These are phyloP conservation scores for Aureobasidium sp. DNA, from an alignment of 2,329 filamentous ascomycete genomes.

Conservation along the genomic window DNA sequence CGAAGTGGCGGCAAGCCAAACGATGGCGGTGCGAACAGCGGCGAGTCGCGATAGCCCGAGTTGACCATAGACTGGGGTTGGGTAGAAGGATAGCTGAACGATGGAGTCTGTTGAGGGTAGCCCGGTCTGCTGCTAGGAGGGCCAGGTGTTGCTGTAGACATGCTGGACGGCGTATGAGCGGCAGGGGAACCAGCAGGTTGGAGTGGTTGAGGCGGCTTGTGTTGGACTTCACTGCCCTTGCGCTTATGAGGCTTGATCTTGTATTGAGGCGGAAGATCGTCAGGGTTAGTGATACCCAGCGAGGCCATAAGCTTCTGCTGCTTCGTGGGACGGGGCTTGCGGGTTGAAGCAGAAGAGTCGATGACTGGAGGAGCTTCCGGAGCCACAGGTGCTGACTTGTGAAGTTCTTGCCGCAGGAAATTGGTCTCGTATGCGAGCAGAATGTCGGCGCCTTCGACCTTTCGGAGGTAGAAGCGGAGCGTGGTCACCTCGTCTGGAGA, in stretches of 20 bases:
- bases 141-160: constrained; percentile 15
- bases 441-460: constrained; percentile 95
- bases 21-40: constrained; percentile 23
- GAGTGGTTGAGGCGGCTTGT: constrained; percentile 20
- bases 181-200: constrained; percentile 27
- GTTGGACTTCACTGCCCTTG: constrained; percentile 41
- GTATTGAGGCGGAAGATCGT: constrained; percentile 78
- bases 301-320: constrained; percentile 90
- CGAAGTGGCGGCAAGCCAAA: constrained; percentile 17
- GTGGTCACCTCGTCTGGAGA: constrained; percentile 82
- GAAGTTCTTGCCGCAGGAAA: constrained; percentile 89
- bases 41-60: constrained; percentile 23
- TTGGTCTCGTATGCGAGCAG: constrained; percentile 91
- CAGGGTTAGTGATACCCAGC: constrained; percentile 80
- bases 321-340: constrained; percentile 94
- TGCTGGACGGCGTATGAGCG: constrained; percentile 19
- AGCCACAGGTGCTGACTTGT: constrained; percentile 89
- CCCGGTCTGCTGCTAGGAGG: constrained; percentile 15
- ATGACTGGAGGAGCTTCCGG: constrained; percentile 78
- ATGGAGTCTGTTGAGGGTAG: constrained; percentile 22
- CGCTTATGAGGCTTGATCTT: constrained; percentile 73
- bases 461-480: constrained; percentile 89
- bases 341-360: constrained; percentile 80
- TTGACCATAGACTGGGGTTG: constrained; percentile 16
- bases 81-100: constrained; percentile 22